Conservation (phyloP, 2,329 filamentous ascomycete species). For the Balansia obtecta region DNA sequence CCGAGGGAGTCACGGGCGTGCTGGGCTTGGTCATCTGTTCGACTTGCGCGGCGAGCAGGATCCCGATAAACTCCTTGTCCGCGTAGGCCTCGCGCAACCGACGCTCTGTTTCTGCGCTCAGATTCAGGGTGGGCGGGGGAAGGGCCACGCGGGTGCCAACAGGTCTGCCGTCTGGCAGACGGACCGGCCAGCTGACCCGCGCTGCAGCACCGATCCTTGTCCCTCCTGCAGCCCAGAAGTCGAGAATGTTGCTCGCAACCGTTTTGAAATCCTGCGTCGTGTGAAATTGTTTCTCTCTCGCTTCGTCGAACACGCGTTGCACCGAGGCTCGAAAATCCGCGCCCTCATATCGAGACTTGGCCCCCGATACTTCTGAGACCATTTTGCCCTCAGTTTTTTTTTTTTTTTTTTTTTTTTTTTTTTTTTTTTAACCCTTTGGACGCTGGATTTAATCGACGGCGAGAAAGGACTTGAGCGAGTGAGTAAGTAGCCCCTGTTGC, state of each 20-base stretch:
- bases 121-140: constrained; percentile 3
- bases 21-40: neutral
- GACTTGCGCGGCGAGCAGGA: neutral
- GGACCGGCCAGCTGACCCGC: constrained; percentile 8
- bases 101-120: constrained; percentile 4
- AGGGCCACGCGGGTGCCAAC: constrained; percentile 7
- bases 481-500: no score
- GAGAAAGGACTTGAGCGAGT: no score
- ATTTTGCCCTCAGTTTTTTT: no score
- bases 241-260: constrained; percentile 8
- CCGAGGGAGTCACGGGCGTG: no score
- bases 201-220: constrained; percentile 8
- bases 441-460: neutral
- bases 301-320: constrained; percentile 11
- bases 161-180: constrained; percentile 12
- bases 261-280: constrained; percentile 8
- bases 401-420: no score
- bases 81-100: constrained; percentile 2
- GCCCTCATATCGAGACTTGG: constrained; percentile 5
- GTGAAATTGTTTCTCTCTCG: constrained; percentile 2
- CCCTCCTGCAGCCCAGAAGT: constrained; percentile 7
- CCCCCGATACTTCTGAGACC: neutral
- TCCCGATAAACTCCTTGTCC: neutral
- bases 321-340: constrained; percentile 10
- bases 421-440: no score